Base-by-base conservation (phyloP, 2,329 filamentous ascomycete genomes). In the Colletotrichum falcatum region DNA sequence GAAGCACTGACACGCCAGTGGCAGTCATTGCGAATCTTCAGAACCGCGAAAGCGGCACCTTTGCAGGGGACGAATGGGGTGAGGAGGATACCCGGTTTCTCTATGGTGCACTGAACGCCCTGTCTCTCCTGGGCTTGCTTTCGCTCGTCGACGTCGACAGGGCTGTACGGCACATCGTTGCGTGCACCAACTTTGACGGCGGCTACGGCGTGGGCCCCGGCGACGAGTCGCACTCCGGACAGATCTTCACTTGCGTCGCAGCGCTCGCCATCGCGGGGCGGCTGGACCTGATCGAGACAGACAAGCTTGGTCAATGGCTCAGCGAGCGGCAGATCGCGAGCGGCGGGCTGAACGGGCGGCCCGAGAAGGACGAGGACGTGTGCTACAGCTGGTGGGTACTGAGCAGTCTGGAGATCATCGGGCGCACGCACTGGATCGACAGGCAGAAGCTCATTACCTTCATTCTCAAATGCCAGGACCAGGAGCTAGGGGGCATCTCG, bases 381-480 rank as follows among this genome's bases (percentile, higher is more conserved):
- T 99, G 96, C 83, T 99, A 99, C 83, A 97, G 94, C 79, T 99
- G 96, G 96, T 99, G 96, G 96, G 96, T 98, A 54, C 84, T 95
- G 77, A 95, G 93, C 78, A 97, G 95, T 79, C 83, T 99, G 74
- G 91, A 92, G 55, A 98, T 98, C 87, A 93, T 99, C 74, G 90
- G 88, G 64, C 91, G 91, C 65, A 87, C 94, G 63, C 93, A 98
- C 79, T 99, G 96, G 96, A 97, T 99, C 78, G 94, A 99, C 83
- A 88, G 90, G 60, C 86, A 91, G 67, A 93, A 93, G 78, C 87
- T 99, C 76, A 87, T 90, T 61, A 80, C 82, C 30, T 99, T 97
- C 81, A 98, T 99, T 65, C 82, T 99, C 69, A 87, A 87, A 73
- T 97, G 94, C 77, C 96, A 99, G 84, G 96, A 99, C 79, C 85